A percentile compares a stretch with the other conserved stretches of the same genome.
Conservation (phyloP, 2,329 filamentous ascomycete genomes). For the Beauveria varroae region DNA sequence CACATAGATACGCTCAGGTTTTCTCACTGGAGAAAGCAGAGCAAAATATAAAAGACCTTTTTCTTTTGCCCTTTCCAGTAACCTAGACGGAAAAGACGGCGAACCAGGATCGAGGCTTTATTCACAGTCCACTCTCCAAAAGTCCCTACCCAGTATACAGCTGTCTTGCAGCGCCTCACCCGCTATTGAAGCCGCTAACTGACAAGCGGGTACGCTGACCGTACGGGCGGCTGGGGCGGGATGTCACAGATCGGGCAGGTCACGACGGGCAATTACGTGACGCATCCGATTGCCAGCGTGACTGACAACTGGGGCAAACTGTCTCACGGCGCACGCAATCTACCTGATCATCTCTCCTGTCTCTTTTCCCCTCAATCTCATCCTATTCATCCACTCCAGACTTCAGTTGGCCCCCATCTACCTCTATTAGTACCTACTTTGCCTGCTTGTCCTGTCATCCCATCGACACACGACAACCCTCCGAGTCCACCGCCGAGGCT, state of each 20-base stretch:
- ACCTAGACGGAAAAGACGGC: too few species aligned
- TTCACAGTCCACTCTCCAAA: background rate
- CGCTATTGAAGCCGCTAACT: background rate
- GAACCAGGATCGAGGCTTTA: too few species aligned
- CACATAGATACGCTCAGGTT: too few species aligned
- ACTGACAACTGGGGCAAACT: background rate
- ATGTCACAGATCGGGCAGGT: slow-evolving; percentile 1
- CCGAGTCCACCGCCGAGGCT: background rate
- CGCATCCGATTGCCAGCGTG: background rate
- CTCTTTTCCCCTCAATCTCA: too few species aligned
- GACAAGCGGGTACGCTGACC: slow-evolving; percentile 2
- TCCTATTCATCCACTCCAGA: too few species aligned
- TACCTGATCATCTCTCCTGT: too few species aligned
- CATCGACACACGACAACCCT: background rate
- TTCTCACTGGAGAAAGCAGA: too few species aligned
- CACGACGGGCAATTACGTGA: slow-evolving; percentile 6
- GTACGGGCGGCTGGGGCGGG: background rate
- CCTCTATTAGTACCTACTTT: too few species aligned
- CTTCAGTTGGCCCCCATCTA: too few species aligned
- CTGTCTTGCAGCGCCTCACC: background rate
- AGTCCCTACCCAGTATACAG: background rate
- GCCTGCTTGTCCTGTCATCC: background rate
- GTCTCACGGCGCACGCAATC: background rate
- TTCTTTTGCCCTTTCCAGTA: too few species aligned
- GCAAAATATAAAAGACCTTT: background rate